Base-by-base conservation (phyloP, 768 basidiomycete genomes). In the Clitopilus hobsonii region DNA sequence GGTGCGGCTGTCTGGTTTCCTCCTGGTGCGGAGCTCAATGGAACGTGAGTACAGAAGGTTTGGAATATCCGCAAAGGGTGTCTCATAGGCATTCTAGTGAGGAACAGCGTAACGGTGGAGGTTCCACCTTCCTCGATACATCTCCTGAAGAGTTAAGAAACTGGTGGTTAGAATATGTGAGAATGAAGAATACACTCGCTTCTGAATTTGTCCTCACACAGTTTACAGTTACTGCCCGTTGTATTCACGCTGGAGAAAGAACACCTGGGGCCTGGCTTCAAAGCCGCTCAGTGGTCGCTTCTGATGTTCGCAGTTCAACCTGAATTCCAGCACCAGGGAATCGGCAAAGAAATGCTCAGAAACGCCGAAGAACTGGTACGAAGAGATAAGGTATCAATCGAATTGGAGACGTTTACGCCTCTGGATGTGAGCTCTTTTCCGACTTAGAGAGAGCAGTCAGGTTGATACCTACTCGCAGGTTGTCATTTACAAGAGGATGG, bases 111-210 rank as follows among this genome's bases (percentile, higher is more conserved):
- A 65, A 59, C 2, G 60, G 58, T 14, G 67, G 66, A 5, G 69
- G 69, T 68, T 60, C 68, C 23, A 52, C 64, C 20, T 69, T 67
- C 50, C 38, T 69, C 25, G 54, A 58, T 3, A 49, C 52, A 3
- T 25, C 64, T 5, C 58, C 60, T 1, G 54, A 53, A 0, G 56
- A 53, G 6, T 38, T 61, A 6, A 56, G 53, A 28, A 52, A 53
- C 4, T 71, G 70, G 69, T 70, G 67, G 67, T 53, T 59, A 22
- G 54, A 63, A 1, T 63, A 66, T 51, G 65, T 68, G n/a, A 36
- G 32, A n/a, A n/a, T n/a, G n/a, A n/a, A n/a, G n/a, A n/a, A n/a
- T n/a, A n/a, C n/a, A n/a, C n/a, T n/a, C n/a, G n/a, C n/a, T n/a
- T n/a, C n/a, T n/a, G n/a, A n/a, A n/a, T n/a, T n/a, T n/a, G n/a